Conservation (phyloP, 2,329 filamentous ascomycete genomes). For the Penicillium brasilianum region DNA sequence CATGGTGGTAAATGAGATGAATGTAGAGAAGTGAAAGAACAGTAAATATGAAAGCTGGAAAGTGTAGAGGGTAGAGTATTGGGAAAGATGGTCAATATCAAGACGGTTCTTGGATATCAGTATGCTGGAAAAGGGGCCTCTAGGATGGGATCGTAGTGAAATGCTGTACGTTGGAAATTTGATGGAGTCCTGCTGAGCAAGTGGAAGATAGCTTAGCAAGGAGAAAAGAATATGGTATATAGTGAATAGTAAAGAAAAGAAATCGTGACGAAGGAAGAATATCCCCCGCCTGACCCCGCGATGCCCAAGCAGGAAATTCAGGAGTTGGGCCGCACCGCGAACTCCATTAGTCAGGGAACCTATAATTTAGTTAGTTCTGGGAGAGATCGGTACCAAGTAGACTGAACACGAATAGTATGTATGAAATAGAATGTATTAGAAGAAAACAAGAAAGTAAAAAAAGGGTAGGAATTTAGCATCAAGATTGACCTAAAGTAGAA, state of each 20-base stretch:
- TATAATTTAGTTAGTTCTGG: no score
- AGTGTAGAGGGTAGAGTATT: neutral
- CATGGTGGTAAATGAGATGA: conserved; percentile 31
- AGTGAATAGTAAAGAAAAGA: neutral
- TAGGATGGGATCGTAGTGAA: neutral
- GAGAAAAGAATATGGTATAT: neutral
- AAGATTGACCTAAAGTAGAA: neutral
- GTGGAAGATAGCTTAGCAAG: neutral
- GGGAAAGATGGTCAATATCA: neutral
- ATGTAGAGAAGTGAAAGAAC: neutral
- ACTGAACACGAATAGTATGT: neutral
- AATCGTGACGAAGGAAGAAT: neutral
- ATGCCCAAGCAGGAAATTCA: conserved; percentile 21
- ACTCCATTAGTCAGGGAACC: conserved; percentile 1
- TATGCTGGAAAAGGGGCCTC: neutral
- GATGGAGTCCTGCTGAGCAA: neutral
- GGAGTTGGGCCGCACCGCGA: conserved; percentile 29
- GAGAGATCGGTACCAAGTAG: neutral
- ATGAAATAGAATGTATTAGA: neutral
- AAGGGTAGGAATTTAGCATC: neutral
- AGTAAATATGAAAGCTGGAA: neutral
- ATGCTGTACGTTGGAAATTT: neutral
- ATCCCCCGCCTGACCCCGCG: conserved; percentile 11
- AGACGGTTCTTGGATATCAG: neutral
- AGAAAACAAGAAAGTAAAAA: neutral